Evolutionary conservation across 352 stramenopile species (phyloP), one percentile per base, ranked within the genome.

Genomic region (Phytopythium oedochilum): DNA sequence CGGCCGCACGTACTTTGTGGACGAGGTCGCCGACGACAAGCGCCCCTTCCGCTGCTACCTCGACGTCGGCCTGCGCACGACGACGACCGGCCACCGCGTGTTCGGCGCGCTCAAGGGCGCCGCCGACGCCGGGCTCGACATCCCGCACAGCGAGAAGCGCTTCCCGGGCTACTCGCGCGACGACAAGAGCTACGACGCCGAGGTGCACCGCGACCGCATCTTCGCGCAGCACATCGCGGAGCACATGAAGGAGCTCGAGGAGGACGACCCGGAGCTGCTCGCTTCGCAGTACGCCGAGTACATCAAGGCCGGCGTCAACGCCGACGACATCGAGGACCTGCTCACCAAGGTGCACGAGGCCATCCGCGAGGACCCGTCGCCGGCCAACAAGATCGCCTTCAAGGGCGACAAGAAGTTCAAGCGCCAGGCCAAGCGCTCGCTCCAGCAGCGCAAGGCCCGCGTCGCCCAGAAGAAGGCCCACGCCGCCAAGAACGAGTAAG

Each of bases 201-300:
- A 99, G 65, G 96, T 96, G 64, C 96, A 99, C 86, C 90, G 90
- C 61, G 94, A 98, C 76, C 94, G 93, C 49, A 99, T 99, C 93
- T 98, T 99, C 68, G 97, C 96, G 57, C 82, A 97, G 57, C 96
- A 99, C 79, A 84, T 99, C 26, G 85, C 87, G 47, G 97, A 99
- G 72, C 98, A 99, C 92, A 99, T 99, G 97, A 97, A 99, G 77
- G 96, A 99, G 72, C 85, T 99, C 23, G 95, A 98, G 80, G 97
- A 99, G 73, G 97, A 99, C 71, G 97, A 99, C 82, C 96, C 98
- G 51, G 92, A 98, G 64, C 98, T 98, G 78, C 97, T 98, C 82
- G 89, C 97, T 36, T 77, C 94, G 64, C 96, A 99, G 72, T 99
- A 99, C 78, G 94, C 96, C 36, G 74, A 88, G 56, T 99, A 98